Evolutionary conservation across 2,329 filamentous ascomycete genomes (phyloP), one percentile per base, ranked within the genome.

Genomic region (Diaporthe batatas): DNA sequence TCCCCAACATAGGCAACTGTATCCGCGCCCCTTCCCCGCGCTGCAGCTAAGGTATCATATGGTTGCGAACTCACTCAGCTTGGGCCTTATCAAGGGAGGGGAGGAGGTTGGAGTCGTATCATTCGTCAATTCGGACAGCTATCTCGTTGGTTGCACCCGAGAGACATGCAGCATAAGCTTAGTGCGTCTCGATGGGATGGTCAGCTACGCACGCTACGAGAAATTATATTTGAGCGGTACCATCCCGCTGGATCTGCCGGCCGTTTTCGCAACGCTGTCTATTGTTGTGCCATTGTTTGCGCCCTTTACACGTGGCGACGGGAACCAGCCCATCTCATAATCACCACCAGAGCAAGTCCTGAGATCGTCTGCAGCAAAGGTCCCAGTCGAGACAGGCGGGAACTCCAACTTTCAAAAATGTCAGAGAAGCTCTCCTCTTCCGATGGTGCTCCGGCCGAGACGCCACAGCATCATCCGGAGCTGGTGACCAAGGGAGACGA

Each of bases 361-460:
- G 29, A 29, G n/a, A n/a, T n/a, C 21, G 6, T 36, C 21, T 51
- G 12, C n/a, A 51, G 32, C 10, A 53, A n/a, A 29, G 7, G 21
- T 6, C 32, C 5, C 21, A 67, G n/a, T 2, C 8, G 16, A 32
- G 7, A 2, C 21, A 49, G 44, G 36, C 14, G 8, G 29, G 21
- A 14, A 18, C 32, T 25, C 44, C 29, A 25, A 12, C 6, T 32
- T 6, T 39, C 36, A 59, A 68, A 62, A 21, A 74, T 74, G 73
- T 72, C 73, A 53, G 70, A 72, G 18, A 62, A 47, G 49, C 42
- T 51, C 6, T 73, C 73, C 14, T 47, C 51, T n/a, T 53, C 72
- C 7, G 72, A 73, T 42, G 65, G 64, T 54, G 51, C 65, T 14
- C 64, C 70, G 23, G 73, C 74, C 23, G 77, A 78, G 69, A 69